Evolutionary conservation across 2,329 filamentous ascomycete genomes (phyloP).

Genomic region (Pseudogymnoascus sp.): DNA sequence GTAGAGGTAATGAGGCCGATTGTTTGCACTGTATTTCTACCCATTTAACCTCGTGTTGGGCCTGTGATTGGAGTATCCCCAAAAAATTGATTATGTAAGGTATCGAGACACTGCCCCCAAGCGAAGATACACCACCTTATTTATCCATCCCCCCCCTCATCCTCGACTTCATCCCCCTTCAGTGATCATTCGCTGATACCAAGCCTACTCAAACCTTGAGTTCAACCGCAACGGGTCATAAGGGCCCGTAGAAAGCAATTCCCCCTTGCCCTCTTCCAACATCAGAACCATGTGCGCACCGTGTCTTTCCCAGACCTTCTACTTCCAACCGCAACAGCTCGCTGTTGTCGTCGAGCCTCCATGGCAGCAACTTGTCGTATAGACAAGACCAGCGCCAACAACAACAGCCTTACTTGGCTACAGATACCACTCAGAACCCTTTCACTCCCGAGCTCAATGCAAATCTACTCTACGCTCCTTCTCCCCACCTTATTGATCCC

Average conservation of each 20-base stretch:
- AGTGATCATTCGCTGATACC: background rate
- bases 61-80: background rate
- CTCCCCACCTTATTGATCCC: slow-evolving; percentile 18
- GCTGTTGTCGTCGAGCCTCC: slow-evolving; percentile 15
- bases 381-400: background rate
- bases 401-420: slow-evolving; percentile 1
- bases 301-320: slow-evolving; percentile 8
- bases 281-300: slow-evolving; percentile 7
- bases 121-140: background rate
- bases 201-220: background rate
- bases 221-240: slow-evolving; percentile 23
- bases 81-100: background rate
- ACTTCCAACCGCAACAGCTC: slow-evolving; percentile 16
- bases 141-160: background rate
- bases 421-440: slow-evolving; percentile 10
- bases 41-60: slow-evolving; percentile 3
- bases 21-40: background rate
- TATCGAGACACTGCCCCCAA: background rate
- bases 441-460: slow-evolving; percentile 1
- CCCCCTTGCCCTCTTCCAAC: slow-evolving; percentile 17
- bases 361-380: slow-evolving; percentile 14
- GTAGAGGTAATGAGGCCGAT: background rate
- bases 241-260: slow-evolving; percentile 22
- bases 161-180: background rate
- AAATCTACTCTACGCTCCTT: slow-evolving; percentile 7